Percentiles rank a stretch among this genome's conserved stretches.
These are phyloP conservation scores for Magnusiomyces suaveolens DNA, from an alignment of 1,139 yeast genomes.

Conservation along the genomic window DNA sequence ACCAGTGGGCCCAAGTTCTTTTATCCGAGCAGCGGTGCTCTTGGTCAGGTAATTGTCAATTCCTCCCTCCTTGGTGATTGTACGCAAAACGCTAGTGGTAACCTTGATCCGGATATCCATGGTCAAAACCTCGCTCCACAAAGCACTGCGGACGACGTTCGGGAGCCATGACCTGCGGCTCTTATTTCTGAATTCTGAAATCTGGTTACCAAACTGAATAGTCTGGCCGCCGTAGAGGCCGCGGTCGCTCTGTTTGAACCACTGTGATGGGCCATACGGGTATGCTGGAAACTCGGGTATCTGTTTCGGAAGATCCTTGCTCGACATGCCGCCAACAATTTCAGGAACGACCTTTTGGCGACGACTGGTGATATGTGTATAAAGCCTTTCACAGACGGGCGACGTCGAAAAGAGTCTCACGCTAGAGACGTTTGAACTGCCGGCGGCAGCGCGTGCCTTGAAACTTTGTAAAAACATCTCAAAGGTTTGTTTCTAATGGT, in stretches of 20 bases:
- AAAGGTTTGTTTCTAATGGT: no score
- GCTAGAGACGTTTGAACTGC: neutral
- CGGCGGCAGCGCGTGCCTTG: neutral
- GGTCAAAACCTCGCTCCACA: conserved; percentile 78
- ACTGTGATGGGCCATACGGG: conserved; percentile 67
- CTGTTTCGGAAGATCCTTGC: conserved; percentile 21
- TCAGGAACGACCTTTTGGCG: conserved; percentile 23
- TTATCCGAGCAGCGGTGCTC: conserved; percentile 79
- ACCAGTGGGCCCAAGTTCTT: conserved; percentile 85
- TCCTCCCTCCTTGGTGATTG: conserved; percentile 90
- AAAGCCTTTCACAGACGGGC: conserved; percentile 16
- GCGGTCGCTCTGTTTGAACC: conserved; percentile 74
- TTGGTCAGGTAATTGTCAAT: conserved; percentile 77
- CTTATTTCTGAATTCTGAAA: conserved; percentile 71
- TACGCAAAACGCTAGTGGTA: conserved; percentile 70
- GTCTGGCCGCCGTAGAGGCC: conserved; percentile 89
- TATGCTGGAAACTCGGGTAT: conserved; percentile 53
- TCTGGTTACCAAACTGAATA: conserved; percentile 64
- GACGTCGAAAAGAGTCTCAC: conserved; percentile 15
- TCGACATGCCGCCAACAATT: conserved; percentile 29
- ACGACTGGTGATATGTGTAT: conserved; percentile 29
- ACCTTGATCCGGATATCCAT: conserved; percentile 48
- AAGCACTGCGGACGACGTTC: conserved; percentile 59
- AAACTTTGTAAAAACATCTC: neutral
- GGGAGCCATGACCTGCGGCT: conserved; percentile 72